phyloP scores from a whole-genome alignment of 805 yeast species.

The Candida loeiensis region DNA sequence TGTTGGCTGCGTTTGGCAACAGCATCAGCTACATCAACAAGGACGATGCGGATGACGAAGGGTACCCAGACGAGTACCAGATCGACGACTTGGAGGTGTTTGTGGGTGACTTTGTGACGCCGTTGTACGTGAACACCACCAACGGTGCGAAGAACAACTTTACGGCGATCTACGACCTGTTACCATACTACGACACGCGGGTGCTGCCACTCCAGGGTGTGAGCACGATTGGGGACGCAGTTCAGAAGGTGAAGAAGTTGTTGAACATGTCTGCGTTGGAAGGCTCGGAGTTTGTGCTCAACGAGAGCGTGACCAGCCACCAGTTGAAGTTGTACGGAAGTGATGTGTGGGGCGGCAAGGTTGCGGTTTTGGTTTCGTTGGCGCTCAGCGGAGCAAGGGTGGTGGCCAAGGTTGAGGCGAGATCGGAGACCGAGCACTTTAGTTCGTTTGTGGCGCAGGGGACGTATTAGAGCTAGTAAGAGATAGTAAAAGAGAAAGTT shows the following conservation, averaged over 20 bases:
- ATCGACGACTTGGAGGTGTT: constrained; percentile 71
- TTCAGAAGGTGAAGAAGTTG: constrained; percentile 46
- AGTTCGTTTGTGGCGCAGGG: constrained; percentile 44
- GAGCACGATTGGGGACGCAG: constrained; percentile 37
- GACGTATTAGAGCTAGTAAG: constrained; percentile 8
- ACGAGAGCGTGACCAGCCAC: constrained; percentile 55
- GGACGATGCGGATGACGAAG: constrained; percentile 80
- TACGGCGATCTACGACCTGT: constrained; percentile 67
- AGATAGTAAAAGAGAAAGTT: neutral
- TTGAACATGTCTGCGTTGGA: constrained; percentile 63
- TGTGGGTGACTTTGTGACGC: constrained; percentile 80
- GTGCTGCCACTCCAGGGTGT: constrained; percentile 60
- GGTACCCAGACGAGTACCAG: constrained; percentile 90
- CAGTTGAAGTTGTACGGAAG: constrained; percentile 80
- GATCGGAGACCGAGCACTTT: constrained; percentile 46
- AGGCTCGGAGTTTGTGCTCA: constrained; percentile 61
- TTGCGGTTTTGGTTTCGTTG: constrained; percentile 48
- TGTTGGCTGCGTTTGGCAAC: constrained; percentile 52
- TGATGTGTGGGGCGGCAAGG: constrained; percentile 57
- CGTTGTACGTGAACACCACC: constrained; percentile 46
- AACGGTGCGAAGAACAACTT: constrained; percentile 57
- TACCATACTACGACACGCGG: constrained; percentile 55
- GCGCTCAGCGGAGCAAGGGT: constrained; percentile 55
- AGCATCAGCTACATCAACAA: constrained; percentile 69
- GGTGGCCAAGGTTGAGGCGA: constrained; percentile 54